A percentile compares a stretch with the other conserved stretches of the same genome.
Evolutionary conservation across 2,329 filamentous ascomycete genomes (phyloP).

Genomic region (Aspergillus pseudonomiae): DNA sequence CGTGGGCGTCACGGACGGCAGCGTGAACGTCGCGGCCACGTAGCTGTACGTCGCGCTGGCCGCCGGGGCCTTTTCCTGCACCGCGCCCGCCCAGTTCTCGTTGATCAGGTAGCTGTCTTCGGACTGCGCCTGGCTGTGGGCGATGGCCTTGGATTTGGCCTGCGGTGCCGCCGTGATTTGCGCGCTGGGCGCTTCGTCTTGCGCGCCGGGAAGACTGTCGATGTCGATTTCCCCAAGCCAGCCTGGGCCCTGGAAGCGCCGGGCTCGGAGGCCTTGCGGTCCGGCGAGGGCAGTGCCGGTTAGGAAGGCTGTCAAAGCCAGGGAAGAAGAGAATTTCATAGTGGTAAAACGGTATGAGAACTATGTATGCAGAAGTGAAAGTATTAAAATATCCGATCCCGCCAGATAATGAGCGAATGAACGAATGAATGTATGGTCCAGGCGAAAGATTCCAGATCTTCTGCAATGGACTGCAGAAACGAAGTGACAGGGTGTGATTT

Average conservation of each 20-base stretch:
- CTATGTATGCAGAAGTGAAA: background rate
- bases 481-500: background rate
- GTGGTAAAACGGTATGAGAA: background rate
- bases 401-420: background rate
- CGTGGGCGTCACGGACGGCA: conserved; percentile 11
- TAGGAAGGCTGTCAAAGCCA: conserved; percentile 7
- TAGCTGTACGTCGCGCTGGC: conserved; percentile 8
- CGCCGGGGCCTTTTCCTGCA: conserved; percentile 1
- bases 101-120: conserved; percentile 7
- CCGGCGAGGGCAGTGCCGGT: conserved; percentile 8
- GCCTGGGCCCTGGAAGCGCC: background rate
- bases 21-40: conserved; percentile 13
- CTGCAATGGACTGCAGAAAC: background rate
- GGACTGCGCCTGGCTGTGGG: background rate
- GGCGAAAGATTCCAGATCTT: conserved; percentile 6
- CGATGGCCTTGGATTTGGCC: background rate
- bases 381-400: background rate
- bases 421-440: background rate
- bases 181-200: background rate
- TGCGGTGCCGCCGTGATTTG: background rate
- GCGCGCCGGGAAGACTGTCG: background rate
- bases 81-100: conserved; percentile 16
- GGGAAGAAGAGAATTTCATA: conserved; percentile 9
- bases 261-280: conserved; percentile 1
- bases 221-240: background rate